Evolutionary conservation across 2,329 filamentous ascomycete species (phyloP).

Genomic region (Cercospora brassicicola): DNA sequence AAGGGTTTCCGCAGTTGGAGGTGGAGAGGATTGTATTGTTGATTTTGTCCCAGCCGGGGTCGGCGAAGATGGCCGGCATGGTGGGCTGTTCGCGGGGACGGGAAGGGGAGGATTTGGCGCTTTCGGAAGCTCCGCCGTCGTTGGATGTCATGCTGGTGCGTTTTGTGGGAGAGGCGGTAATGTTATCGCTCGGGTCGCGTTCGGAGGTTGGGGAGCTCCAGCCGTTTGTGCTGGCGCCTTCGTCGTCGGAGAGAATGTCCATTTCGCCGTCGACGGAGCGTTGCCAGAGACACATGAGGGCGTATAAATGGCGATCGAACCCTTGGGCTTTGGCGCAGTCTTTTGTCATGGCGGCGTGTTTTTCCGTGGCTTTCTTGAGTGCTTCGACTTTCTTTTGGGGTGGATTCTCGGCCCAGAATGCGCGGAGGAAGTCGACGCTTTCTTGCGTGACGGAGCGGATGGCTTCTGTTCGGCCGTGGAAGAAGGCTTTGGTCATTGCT

Average conservation of each 20-base stretch:
- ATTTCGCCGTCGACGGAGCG: conserved; percentile 74
- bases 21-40: conserved; percentile 94
- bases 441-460: conserved; percentile 82
- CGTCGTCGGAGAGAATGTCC: conserved; percentile 38
- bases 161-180: conserved; percentile 54
- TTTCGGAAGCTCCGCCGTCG: conserved; percentile 42
- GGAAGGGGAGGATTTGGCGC: conserved; percentile 53
- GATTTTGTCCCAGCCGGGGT: conserved; percentile 88
- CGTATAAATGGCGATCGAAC: conserved; percentile 90
- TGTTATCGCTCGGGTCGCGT: conserved; percentile 40
- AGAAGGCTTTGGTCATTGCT: conserved; percentile 93
- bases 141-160: conserved; percentile 49
- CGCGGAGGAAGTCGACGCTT: conserved; percentile 82
- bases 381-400: conserved; percentile 81
- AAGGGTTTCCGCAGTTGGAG: conserved; percentile 98
- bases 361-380: conserved; percentile 77
- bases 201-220: conserved; percentile 51
- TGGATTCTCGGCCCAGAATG: conserved; percentile 91
- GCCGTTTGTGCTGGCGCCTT: conserved; percentile 62
- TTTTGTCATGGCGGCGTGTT: conserved; percentile 75
- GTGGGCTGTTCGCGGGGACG: conserved; percentile 45
- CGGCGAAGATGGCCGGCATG: conserved; percentile 80
- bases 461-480: conserved; percentile 92
- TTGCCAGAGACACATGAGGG: conserved; percentile 93
- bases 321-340: conserved; percentile 88